These are phyloP conservation scores for Chlamydomonas applanata DNA, from an alignment of 139 green algal species.

Conservation along the genomic window DNA sequence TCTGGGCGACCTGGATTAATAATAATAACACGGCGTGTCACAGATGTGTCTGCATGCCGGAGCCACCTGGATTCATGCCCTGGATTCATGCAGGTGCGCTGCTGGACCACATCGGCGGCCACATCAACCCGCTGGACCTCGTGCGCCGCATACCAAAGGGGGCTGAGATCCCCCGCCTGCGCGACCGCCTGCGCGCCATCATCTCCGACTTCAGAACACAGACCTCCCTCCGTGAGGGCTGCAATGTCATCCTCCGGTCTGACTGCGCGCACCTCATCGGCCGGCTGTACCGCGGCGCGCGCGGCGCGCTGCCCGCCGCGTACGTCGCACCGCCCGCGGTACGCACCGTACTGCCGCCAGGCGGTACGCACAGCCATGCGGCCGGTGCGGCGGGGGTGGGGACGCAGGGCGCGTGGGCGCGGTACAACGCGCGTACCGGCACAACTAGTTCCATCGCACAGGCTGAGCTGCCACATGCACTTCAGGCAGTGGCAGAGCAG, in stretches of 20 bases:
- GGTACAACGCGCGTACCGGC: too few species aligned
- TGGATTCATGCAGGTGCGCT: slow-evolving; percentile 76
- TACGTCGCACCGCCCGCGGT: background rate
- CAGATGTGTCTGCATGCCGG: too few species aligned
- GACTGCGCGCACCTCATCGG: slow-evolving; percentile 67
- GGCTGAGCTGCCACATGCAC: too few species aligned
- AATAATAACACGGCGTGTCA: too few species aligned
- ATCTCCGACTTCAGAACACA: slow-evolving; percentile 88
- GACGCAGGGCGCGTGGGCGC: too few species aligned
- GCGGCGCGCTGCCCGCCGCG: background rate
- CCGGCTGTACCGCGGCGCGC: background rate
- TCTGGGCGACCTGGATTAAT: too few species aligned
- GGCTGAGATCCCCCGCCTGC: slow-evolving; percentile 71
- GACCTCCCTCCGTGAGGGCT: slow-evolving; percentile 80
- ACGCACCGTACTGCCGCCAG: too few species aligned
- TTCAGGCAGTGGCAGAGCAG: too few species aligned
- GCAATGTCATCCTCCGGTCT: slow-evolving; percentile 82
- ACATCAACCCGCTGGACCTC: slow-evolving; percentile 85
- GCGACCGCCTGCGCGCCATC: slow-evolving; percentile 81
- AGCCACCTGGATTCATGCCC: too few species aligned
- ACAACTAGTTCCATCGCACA: too few species aligned
- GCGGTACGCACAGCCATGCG: too few species aligned
- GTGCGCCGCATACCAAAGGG: slow-evolving; percentile 75
- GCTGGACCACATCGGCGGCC: slow-evolving; percentile 72
- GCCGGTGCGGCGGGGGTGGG: too few species aligned